Percentiles rank a stretch among this genome's conserved stretches.
phyloP scores from a whole-genome alignment of 1,139 yeast species.

The Barnettozyma hawaiiensis region DNA sequence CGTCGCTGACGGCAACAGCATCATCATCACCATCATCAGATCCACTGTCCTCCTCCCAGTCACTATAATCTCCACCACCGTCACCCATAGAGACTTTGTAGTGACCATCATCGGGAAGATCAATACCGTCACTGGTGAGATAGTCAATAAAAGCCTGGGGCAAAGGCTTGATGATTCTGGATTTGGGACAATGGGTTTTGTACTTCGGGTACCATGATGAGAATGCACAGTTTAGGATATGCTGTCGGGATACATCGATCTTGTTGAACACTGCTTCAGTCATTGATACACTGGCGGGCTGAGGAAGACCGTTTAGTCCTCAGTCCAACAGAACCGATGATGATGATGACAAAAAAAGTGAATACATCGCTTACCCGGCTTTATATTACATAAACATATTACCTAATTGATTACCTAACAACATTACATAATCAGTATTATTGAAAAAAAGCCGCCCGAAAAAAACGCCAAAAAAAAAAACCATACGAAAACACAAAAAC shows the following conservation, averaged over 20 bases:
- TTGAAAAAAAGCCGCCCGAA: background rate
- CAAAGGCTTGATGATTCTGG: constrained; percentile 55
- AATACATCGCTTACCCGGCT: constrained; percentile 7
- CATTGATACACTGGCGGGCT: constrained; percentile 1
- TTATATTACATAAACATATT: background rate
- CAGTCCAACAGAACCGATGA: too few species aligned
- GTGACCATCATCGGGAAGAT: constrained; percentile 46
- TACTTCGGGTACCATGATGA: constrained; percentile 68
- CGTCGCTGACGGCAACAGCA: constrained; percentile 13
- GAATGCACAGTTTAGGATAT: constrained; percentile 62
- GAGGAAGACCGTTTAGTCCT: too few species aligned
- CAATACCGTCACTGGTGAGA: constrained; percentile 70
- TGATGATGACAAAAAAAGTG: background rate
- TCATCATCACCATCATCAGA: constrained; percentile 21
- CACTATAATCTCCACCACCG: constrained; percentile 65
- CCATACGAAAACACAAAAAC: background rate
- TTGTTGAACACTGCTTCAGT: constrained; percentile 27
- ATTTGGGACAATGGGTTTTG: constrained; percentile 42
- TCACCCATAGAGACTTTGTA: constrained; percentile 35
- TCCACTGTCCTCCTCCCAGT: constrained; percentile 45
- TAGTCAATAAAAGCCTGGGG: constrained; percentile 67
- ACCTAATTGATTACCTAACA: too few species aligned
- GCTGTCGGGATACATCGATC: constrained; percentile 39
- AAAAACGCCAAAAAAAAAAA: background rate
- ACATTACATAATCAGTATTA: background rate